These are phyloP conservation scores for Kernera saxatilis DNA, from an alignment of 345 rosid genomes.

Conservation along the genomic window DNA sequence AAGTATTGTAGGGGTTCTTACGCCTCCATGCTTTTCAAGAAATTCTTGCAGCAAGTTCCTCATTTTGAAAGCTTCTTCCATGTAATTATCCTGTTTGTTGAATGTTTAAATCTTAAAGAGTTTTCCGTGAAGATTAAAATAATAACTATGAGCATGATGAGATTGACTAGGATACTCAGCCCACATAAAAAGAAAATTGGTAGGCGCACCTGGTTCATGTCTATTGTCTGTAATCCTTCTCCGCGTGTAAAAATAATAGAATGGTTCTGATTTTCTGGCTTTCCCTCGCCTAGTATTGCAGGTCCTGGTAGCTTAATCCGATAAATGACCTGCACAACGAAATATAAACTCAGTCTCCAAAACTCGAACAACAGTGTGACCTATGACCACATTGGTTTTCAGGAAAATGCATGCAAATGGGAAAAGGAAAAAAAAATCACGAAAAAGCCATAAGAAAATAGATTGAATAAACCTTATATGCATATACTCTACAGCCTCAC, in stretches of 20 bases:
- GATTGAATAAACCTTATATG: neutral
- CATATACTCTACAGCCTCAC: neutral
- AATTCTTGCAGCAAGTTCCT: slow-evolving; percentile 75
- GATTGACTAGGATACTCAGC: neutral
- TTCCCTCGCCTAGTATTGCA: slow-evolving; percentile 53
- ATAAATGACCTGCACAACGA: slow-evolving; percentile 39
- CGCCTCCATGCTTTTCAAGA: slow-evolving; percentile 59
- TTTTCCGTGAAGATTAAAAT: neutral
- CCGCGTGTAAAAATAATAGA: slow-evolving; percentile 59
- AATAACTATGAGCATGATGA: neutral
- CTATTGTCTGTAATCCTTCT: slow-evolving; percentile 58
- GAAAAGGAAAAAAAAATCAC: neutral
- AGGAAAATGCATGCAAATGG: neutral
- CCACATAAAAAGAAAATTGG: neutral
- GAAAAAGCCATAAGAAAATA: neutral
- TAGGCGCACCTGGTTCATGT: slow-evolving; percentile 52
- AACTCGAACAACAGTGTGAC: neutral
- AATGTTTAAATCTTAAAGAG: neutral
- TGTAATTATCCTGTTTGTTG: slow-evolving; percentile 55
- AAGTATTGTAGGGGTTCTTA: slow-evolving; percentile 64
- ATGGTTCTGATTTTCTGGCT: slow-evolving; percentile 66
- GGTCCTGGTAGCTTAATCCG: slow-evolving; percentile 58
- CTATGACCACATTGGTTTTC: neutral
- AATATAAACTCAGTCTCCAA: slow-evolving; percentile 3
- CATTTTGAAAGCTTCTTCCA: slow-evolving; percentile 88